phyloP scores from a whole-genome alignment of 2,329 filamentous ascomycete species.

The Cordyceps fumosorosea region DNA sequence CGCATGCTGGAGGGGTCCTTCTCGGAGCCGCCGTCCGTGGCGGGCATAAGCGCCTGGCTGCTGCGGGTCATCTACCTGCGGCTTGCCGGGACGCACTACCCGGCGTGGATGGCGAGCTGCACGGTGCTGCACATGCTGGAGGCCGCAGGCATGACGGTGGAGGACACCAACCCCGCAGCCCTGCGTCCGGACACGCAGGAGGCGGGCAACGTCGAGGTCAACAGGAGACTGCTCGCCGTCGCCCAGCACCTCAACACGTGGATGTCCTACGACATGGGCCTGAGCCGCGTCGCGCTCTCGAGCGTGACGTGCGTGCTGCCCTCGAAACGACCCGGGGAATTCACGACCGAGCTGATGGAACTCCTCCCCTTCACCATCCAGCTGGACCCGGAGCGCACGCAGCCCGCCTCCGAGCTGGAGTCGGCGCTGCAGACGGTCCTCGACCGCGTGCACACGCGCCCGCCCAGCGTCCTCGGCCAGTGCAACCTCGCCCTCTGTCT shows the following conservation, averaged over 20 bases:
- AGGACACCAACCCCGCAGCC: conserved; percentile 23
- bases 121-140: conserved; percentile 53
- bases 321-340: conserved; percentile 30
- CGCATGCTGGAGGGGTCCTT: conserved; percentile 36
- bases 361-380: conserved; percentile 47
- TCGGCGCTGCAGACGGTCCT: conserved; percentile 35
- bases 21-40: conserved; percentile 26
- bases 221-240: conserved; percentile 40
- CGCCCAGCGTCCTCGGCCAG: conserved; percentile 41
- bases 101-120: conserved; percentile 51
- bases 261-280: conserved; percentile 53
- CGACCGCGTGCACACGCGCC: conserved; percentile 30
- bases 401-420: conserved; percentile 36
- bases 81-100: conserved; percentile 45
- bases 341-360: conserved; percentile 42
- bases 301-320: conserved; percentile 38
- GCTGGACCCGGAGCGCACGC: conserved; percentile 43
- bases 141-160: conserved; percentile 41
- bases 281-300: conserved; percentile 43
- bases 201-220: conserved; percentile 29
- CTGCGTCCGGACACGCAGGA: conserved; percentile 17
- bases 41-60: conserved; percentile 43
- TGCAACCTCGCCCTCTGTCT: conserved; percentile 50
- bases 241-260: conserved; percentile 52
- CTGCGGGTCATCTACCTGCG: conserved; percentile 48